Evolutionary conservation across 2,329 filamentous ascomycete genomes (phyloP), one percentile per base, ranked within the genome.

Genomic region (Clarireedia paspali): DNA sequence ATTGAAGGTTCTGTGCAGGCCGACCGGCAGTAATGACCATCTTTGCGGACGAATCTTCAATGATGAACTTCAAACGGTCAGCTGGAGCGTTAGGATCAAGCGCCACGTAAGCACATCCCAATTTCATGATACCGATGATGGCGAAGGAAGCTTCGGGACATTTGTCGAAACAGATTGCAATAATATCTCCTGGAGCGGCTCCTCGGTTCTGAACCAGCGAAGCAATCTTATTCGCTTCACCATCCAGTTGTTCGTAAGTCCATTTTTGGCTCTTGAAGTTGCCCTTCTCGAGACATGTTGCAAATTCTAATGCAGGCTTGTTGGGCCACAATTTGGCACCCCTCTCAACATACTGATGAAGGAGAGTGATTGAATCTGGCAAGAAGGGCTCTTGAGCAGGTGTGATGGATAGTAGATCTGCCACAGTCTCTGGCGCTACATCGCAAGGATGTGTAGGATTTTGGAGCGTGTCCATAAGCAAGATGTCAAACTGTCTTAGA

Each of bases 291-390:
- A 89, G 77, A 0, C 73, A 73, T 0, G 77, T 77, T 3, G 85
- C 82, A 67, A 95, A 96, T 60, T 95, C 86, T 1, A 96, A 77
- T 0, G 91, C 91, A 3, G 75, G 71, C 40, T 78, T 82, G 0
- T 82, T 64, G 0, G 91, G 87, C 20, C 76, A 70, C 0, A 71
- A 63, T 0, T 60, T 38, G 0, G 86, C 84, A 34, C 82, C 82
- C 0, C 70, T 61, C 66, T 95, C 89, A 5, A 96, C 84, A 58
- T 95, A 87, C 56, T 91, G 76, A 67, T 96, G 91, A 5, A 96
- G 72, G 3, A 91, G 74, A 1, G 68, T 65, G 0, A 84, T 78
- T 0, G 84, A 81, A 0, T 57, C 58, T 6, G 77, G 71, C 5
- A 96, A 75, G 0, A 73, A 73, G 0, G 75, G 67, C 6, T 82